Evolutionary conservation across 495 filamentous ascomycete genomes (phyloP).

Genomic region (Penicillium simplicissimum): DNA sequence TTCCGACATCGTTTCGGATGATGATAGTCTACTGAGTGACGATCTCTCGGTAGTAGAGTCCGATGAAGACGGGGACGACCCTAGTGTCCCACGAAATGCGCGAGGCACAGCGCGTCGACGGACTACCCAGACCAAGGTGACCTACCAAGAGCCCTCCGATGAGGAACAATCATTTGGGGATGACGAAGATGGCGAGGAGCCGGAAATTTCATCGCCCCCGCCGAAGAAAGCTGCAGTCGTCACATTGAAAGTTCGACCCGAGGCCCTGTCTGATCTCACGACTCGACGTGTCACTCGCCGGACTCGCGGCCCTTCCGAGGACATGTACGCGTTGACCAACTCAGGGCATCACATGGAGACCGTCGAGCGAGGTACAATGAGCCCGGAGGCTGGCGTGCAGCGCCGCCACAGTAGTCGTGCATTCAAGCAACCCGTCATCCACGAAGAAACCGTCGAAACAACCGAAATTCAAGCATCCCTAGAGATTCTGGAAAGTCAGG

Average conservation of each 20-base stretch:
- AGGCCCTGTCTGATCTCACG: slow-evolving; percentile 26
- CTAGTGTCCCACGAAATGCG: slow-evolving; percentile 61
- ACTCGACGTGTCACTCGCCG: slow-evolving; percentile 60
- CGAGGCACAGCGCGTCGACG: slow-evolving; percentile 70
- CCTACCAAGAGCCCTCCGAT: slow-evolving; percentile 39
- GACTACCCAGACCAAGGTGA: slow-evolving; percentile 50
- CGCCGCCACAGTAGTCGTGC: slow-evolving; percentile 60
- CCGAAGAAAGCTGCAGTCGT: slow-evolving; percentile 39
- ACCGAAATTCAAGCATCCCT: slow-evolving; percentile 40
- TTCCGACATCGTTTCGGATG: slow-evolving; percentile 68
- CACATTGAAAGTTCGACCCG: slow-evolving; percentile 46
- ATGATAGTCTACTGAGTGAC: slow-evolving; percentile 63
- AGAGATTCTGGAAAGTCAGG: slow-evolving; percentile 47
- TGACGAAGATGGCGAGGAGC: slow-evolving; percentile 39
- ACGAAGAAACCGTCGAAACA: slow-evolving; percentile 42
- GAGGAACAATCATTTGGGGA: slow-evolving; percentile 29
- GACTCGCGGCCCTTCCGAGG: slow-evolving; percentile 57
- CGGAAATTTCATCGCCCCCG: slow-evolving; percentile 17
- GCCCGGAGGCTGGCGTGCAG: slow-evolving; percentile 58
- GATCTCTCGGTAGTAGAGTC: slow-evolving; percentile 59
- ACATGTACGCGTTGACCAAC: slow-evolving; percentile 66
- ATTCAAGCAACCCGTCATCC: slow-evolving; percentile 56
- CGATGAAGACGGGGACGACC: slow-evolving; percentile 63
- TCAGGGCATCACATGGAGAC: slow-evolving; percentile 72
- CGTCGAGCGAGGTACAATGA: slow-evolving; percentile 60